Conservation (phyloP, 2,329 filamentous ascomycete genomes). For the Geosmithia putterillii region DNA sequence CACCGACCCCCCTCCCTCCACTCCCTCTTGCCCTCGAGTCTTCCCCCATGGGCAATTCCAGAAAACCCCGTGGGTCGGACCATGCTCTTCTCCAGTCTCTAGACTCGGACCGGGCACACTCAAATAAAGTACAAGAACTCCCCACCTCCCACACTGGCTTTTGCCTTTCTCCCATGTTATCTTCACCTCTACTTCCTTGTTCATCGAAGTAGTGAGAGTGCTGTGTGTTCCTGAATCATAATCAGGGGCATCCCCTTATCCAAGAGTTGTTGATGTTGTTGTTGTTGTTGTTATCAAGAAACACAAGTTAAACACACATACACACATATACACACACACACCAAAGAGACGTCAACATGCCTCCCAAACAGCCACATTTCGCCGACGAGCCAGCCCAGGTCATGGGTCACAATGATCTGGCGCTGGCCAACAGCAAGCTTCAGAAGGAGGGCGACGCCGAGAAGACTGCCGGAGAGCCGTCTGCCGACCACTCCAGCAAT, state of each 20-base stretch:
- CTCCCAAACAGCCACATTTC: slow-evolving; percentile 12
- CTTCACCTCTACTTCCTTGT: background rate
- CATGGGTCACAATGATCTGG: slow-evolving; percentile 18
- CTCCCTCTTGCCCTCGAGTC: too few species aligned
- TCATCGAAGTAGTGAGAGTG: too few species aligned
- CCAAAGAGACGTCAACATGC: background rate
- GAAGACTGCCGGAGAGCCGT: background rate
- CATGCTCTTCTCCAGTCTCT: background rate
- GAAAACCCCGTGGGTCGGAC: background rate
- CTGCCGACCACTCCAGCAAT: background rate
- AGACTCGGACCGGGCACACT: background rate
- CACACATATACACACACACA: background rate
- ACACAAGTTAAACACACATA: background rate
- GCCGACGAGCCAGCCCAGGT: slow-evolving; percentile 23
- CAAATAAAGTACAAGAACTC: slow-evolving; percentile 12
- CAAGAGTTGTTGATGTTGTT: too few species aligned
- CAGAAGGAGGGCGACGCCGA: background rate
- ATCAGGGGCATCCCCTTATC: too few species aligned
- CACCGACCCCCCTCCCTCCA: too few species aligned
- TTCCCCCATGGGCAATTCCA: background rate
- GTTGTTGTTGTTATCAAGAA: too few species aligned
- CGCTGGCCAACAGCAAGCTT: slow-evolving; percentile 22
- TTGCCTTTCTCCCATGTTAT: background rate
- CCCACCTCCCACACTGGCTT: slow-evolving; percentile 43
- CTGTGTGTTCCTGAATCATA: too few species aligned